These are phyloP conservation scores for Populus trichocarpa DNA, from an alignment of 441 rosid genomes.

Conservation along the genomic window DNA sequence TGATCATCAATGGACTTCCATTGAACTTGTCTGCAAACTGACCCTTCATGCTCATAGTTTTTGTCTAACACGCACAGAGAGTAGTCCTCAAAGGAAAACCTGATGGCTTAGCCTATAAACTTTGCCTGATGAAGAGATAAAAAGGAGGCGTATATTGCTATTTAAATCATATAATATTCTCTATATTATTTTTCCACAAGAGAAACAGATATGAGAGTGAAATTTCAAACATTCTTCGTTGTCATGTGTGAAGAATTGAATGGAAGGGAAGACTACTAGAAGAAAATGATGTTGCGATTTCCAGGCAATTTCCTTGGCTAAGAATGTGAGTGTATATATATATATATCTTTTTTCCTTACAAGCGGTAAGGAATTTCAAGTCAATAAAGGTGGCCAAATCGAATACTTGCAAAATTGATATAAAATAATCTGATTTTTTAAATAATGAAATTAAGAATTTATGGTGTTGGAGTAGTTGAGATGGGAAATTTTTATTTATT, in stretches of 20 bases:
- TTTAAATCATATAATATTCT: background rate
- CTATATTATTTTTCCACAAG: background rate
- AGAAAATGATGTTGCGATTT: background rate
- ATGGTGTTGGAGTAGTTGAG: background rate
- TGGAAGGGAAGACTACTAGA: background rate
- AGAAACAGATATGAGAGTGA: background rate
- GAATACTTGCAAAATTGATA: background rate
- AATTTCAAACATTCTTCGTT: background rate
- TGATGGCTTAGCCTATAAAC: background rate
- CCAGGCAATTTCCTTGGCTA: background rate
- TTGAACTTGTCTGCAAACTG: background rate
- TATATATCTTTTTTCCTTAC: background rate
- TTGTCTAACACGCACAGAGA: background rate
- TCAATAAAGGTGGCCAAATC: background rate
- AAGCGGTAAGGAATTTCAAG: background rate
- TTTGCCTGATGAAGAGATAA: background rate
- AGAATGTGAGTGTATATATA: background rate
- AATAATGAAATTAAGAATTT: too few species aligned
- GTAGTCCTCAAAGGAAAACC: background rate
- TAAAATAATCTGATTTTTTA: too few species aligned
- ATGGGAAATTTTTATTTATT: background rate
- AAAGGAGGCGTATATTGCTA: background rate
- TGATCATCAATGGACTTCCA: conserved; percentile 12
- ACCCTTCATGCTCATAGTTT: conserved; percentile 4
- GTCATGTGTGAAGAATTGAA: background rate